phyloP scores from a whole-genome alignment of 1,284 basidiomycete species.

The Cystobasidium sp. region DNA sequence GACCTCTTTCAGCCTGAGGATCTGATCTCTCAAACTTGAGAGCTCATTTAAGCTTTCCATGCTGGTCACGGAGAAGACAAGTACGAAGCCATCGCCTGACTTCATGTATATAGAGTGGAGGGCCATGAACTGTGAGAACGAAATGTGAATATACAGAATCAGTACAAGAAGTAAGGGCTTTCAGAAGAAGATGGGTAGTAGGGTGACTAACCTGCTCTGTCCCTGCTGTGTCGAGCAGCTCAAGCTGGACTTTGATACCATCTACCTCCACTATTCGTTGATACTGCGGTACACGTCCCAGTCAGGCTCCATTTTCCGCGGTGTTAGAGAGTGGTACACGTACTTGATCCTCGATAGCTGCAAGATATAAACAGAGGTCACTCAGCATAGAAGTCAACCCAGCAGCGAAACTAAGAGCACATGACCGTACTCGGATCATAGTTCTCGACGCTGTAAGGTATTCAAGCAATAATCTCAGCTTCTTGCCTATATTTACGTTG shows the following conservation, averaged over 20 bases:
- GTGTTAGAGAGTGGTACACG: background rate
- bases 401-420: background rate
- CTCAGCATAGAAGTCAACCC: background rate
- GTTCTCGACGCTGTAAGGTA: constrained; percentile 30
- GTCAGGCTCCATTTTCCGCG: background rate
- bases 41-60: constrained; percentile 76
- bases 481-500: background rate
- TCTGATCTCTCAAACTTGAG: constrained; percentile 76
- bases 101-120: constrained; percentile 55
- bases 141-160: background rate
- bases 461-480: background rate
- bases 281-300: constrained; percentile 48
- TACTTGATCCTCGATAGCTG: constrained; percentile 43
- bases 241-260: constrained; percentile 64
- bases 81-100: constrained; percentile 71
- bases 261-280: constrained; percentile 58
- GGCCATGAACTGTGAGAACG: constrained; percentile 52
- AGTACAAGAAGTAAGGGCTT: background rate
- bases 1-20: constrained; percentile 69
- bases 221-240: constrained; percentile 86
- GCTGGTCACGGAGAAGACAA: constrained; percentile 81
- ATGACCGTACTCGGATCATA: constrained; percentile 36
- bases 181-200: background rate
- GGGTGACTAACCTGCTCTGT: constrained; percentile 67
- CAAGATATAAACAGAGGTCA: background rate